Evolutionary conservation across 805 yeast genomes (phyloP).

Genomic region (Saccharomyces jurei): DNA sequence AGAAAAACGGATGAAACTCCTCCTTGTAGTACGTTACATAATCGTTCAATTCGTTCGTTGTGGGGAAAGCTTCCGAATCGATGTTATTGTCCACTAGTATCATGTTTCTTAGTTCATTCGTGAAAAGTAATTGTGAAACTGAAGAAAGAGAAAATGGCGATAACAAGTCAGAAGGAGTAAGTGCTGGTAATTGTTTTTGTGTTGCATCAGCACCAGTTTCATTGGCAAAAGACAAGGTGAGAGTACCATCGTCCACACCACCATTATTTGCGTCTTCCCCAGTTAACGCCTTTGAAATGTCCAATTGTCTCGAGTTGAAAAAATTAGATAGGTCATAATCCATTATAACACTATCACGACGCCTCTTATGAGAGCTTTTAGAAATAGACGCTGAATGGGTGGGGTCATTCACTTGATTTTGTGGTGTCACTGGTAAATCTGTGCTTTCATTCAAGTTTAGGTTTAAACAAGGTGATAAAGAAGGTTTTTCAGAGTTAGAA

Average conservation of each 20-base stretch:
- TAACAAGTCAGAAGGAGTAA: background rate
- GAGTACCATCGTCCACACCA: background rate
- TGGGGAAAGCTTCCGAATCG: conserved; percentile 56
- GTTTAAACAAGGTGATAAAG: background rate
- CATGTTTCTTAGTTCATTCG: conserved; percentile 41
- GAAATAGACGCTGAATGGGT: background rate
- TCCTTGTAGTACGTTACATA: conserved; percentile 62
- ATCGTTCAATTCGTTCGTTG: conserved; percentile 61
- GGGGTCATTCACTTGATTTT: background rate
- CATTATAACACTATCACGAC: background rate
- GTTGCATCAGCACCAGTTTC: background rate
- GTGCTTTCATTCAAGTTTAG: background rate
- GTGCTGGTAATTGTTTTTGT: background rate
- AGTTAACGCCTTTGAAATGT: conserved; percentile 30
- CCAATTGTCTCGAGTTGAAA: conserved; percentile 58
- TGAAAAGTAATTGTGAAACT: conserved; percentile 27
- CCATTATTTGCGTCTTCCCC: background rate
- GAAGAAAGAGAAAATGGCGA: background rate
- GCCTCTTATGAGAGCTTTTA: background rate
- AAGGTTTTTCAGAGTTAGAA: background rate
- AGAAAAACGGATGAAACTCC: conserved; percentile 73
- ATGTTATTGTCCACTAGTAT: conserved; percentile 48
- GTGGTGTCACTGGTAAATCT: background rate
- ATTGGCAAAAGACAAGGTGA: background rate
- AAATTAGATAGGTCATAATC: conserved; percentile 40